Evolutionary conservation across 176 grass and related monocot species (phyloP), one percentile per base, ranked within the genome.

Genomic region (Oryza longistaminata): DNA sequence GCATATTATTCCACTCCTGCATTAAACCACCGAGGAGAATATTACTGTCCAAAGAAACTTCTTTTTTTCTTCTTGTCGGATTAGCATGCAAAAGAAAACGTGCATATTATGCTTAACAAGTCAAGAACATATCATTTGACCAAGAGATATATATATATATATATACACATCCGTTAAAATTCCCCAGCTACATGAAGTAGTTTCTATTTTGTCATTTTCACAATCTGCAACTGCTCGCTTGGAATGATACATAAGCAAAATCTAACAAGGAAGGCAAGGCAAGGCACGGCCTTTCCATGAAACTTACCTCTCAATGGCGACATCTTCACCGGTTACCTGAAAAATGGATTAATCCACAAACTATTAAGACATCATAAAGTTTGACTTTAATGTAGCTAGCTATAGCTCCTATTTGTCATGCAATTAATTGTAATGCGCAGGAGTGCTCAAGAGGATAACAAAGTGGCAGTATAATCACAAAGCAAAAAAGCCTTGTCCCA

Each of bases 401-500:
- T 79, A 68, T 72, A 68, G 21, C 58, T 79, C 74, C 11, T 44
- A 74, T 25, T 67, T 85, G 53, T 33, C 42, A 34, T 53, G 50
- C 11, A 52, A 43, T 73, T 19, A 71, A 42, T 33, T 60, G 71
- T 26, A 42, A 70, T 58, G 21, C 26, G 11, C 26, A 64, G 53
- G 79, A 83, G 83, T 68, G 79, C 0, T 82, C 7, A 16, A 66
- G 73, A 40, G 67, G 66, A 78, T 78, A 68, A 60, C 67, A 40
- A 49, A 33, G 72, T 70, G 16, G 17, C 35, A 65, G 66, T 21
- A 62, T 58, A 48, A 58, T 68, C 81, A 86, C n/a, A 55, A 79
- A 64, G 49, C 48, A 3, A 71, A 75, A 86, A 81, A 82, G 44
- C 71, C 86, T 95, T 95, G 89, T 45, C 78, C 87, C 69, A 76